Evolutionary conservation across 2,329 filamentous ascomycete genomes (phyloP), one percentile per base, ranked within the genome.

Genomic region (Colletotrichum zoysiae): DNA sequence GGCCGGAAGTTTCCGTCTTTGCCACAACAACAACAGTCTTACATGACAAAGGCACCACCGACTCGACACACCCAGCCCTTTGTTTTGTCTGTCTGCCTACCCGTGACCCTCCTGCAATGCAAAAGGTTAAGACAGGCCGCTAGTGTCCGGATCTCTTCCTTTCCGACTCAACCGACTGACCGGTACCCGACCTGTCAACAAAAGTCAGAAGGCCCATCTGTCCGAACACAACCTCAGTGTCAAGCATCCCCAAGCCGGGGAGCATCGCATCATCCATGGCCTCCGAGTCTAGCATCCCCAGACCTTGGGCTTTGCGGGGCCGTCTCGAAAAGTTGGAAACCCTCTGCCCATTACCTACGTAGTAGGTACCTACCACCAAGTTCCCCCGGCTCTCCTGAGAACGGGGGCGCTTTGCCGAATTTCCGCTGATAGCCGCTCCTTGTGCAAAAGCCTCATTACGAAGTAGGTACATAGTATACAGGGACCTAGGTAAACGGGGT

Each of bases 341-440:
- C 38, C 51, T 55, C 59, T 42, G 23, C 35, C 33, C 48, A 30
- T 50, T 5, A 20, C 23, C 33, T n/a, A n/a, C n/a, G n/a, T n/a
- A n/a, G n/a, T n/a, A n/a, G n/a, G n/a, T 5, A 20, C 23, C 33
- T 61, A 33, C 65, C 53, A 71, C 18, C 64, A 58, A 30, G 18
- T 5, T 42, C 59, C 62, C 59, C 40, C 61, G 38, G 48, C 55
- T 69, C 66, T n/a, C 44, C 67, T 56, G 62, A 70, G 23, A 12
- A 48, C 42, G 33, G 50, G 50, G 51, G 38, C n/a, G n/a, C 9
- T 53, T 23, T 40, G 23, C 4, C 20, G 56, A 35, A 62, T 63
- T 58, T 71, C 67, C 69, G 68, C 65, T 58, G 42, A 64, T 71
- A 30, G 53, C 51, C n/a, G 65, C 64, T 50, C 69, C 26, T 53